Percentiles rank a stretch among this genome's conserved stretches.
Conservation (phyloP, 2,329 filamentous ascomycete genomes). For the Arachnomyces sp. region DNA sequence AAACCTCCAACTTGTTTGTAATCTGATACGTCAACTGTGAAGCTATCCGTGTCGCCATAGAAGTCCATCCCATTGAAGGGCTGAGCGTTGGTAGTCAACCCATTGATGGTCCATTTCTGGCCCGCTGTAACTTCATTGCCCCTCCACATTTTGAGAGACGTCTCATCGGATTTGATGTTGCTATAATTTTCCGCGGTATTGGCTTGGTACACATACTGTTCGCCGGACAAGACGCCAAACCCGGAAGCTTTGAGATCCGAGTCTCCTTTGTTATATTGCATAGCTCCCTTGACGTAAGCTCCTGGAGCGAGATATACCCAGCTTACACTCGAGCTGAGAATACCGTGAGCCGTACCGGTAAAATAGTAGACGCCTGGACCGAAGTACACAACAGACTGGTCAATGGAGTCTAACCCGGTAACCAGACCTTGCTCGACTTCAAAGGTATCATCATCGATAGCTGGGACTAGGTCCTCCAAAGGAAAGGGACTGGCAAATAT, state of each 20-base stretch:
- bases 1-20: conserved; percentile 36
- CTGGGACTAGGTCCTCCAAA: no score
- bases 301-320: conserved; percentile 25
- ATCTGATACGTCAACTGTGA: conserved; percentile 15
- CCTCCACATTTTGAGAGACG: conserved; percentile 26
- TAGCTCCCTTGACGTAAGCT: conserved; percentile 32
- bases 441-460: no score
- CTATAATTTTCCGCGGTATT: conserved; percentile 25
- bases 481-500: no score
- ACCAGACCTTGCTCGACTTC: conserved; percentile 16
- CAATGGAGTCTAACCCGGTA: conserved; percentile 11
- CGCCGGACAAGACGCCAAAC: conserved; percentile 30
- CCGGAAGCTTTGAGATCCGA: conserved; percentile 26
- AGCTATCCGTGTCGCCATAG: conserved; percentile 7
- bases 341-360: conserved; percentile 7
- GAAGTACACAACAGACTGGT: conserved; percentile 15
- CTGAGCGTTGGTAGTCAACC: conserved; percentile 26
- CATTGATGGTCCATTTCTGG: conserved; percentile 20
- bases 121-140: conserved; percentile 13
- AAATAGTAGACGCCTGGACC: conserved; percentile 19
- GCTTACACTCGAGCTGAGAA: conserved; percentile 17
- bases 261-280: conserved; percentile 22
- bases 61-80: conserved; percentile 34
- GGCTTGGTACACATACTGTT: conserved; percentile 33
- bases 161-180: conserved; percentile 19